Conservation (phyloP, 2,329 filamentous ascomycete species). For the Aspergillus sp. region DNA sequence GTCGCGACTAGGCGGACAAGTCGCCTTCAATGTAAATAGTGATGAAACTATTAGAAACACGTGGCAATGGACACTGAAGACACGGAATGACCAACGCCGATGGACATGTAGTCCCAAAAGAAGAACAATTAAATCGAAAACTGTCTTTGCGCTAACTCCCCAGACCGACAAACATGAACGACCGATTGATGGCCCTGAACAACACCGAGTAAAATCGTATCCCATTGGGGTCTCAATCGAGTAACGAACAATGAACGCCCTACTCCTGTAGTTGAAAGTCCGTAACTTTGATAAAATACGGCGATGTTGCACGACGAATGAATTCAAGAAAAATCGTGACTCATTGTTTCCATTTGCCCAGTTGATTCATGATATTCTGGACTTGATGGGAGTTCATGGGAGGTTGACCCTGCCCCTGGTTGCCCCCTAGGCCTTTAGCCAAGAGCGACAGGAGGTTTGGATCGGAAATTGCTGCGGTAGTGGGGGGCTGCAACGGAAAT, state of each 20-base stretch:
- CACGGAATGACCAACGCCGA: neutral
- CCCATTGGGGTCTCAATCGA: constrained; percentile 13
- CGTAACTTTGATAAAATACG: constrained; percentile 6
- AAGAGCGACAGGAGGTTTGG: constrained; percentile 40
- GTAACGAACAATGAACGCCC: constrained; percentile 18
- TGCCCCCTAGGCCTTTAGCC: constrained; percentile 37
- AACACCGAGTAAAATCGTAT: neutral
- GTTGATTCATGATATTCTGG: constrained; percentile 50
- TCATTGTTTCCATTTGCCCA: constrained; percentile 50
- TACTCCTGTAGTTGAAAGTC: constrained; percentile 15
- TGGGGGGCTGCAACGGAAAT: constrained; percentile 30
- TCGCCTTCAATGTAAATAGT: neutral
- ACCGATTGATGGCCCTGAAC: neutral
- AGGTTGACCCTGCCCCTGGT: constrained; percentile 36
- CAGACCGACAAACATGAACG: neutral
- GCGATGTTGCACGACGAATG: constrained; percentile 18
- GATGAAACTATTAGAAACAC: neutral
- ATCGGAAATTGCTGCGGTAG: constrained; percentile 31
- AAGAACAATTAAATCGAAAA: neutral
- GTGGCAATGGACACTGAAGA: neutral
- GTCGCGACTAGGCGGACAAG: neutral
- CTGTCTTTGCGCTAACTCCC: constrained; percentile 1
- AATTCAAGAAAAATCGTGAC: constrained; percentile 20
- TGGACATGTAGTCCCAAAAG: neutral
- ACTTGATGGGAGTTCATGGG: constrained; percentile 37